Percentiles rank a stretch among this genome's conserved stretches.
phyloP scores from a whole-genome alignment of 2,329 filamentous ascomycete genomes.

The Zymoseptoria brevis region DNA sequence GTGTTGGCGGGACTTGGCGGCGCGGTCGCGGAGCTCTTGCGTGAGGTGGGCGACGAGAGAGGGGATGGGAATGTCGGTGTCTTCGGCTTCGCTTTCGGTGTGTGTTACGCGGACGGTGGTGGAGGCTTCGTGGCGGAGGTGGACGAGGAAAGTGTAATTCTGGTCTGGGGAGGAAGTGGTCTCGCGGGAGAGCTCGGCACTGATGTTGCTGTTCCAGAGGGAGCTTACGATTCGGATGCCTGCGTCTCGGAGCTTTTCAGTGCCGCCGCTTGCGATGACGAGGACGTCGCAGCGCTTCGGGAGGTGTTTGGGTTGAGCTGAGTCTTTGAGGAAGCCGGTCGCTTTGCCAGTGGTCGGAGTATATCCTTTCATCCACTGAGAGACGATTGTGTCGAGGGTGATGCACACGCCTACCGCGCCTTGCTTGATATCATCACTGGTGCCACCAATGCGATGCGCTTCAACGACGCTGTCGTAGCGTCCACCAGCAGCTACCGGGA shows the following conservation, averaged over 20 bases:
- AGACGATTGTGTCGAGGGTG: conserved; percentile 74
- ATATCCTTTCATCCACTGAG: conserved; percentile 43
- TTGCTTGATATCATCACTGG: conserved; percentile 33
- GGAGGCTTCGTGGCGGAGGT: conserved; percentile 68
- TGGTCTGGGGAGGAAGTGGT: conserved; percentile 7
- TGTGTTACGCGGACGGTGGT: conserved; percentile 53
- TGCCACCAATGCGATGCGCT: conserved; percentile 65
- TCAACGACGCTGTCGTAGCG: conserved; percentile 85
- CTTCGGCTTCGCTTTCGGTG: conserved; percentile 34
- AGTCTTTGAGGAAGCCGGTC: conserved; percentile 13
- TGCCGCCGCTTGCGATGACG: conserved; percentile 72
- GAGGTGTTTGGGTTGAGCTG: conserved; percentile 3
- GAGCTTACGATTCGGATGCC: conserved; percentile 70
- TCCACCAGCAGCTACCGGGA: conserved; percentile 88
- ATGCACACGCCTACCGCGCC: conserved; percentile 83
- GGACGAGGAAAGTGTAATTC: conserved; percentile 69
- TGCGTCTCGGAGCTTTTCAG: conserved; percentile 62
- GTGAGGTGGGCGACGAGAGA: conserved; percentile 76
- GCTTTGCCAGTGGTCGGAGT: conserved; percentile 13
- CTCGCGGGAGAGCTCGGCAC: conserved; percentile 77
- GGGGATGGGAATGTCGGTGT: conserved; percentile 64
- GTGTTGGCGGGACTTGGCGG: conserved; percentile 38
- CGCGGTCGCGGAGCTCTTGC: conserved; percentile 71
- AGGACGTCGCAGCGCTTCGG: conserved; percentile 64
- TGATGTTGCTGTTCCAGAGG: conserved; percentile 78